A percentile compares a stretch with the other conserved stretches of the same genome.
phyloP scores from a whole-genome alignment of 208 protist species.

The Jaenimonas drosophilae region DNA sequence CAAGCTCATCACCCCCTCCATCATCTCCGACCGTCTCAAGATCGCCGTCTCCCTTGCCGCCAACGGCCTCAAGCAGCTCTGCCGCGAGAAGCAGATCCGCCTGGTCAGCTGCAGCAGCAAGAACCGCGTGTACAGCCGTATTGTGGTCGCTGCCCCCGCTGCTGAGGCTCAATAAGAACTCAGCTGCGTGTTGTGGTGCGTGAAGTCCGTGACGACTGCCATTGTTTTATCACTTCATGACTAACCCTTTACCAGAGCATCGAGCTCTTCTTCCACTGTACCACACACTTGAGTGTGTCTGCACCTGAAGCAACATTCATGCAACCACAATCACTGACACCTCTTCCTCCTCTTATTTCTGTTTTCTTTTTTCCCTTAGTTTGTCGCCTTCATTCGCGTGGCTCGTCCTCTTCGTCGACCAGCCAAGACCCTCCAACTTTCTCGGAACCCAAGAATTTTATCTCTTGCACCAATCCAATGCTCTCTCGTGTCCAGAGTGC shows the following conservation, averaged over 20 bases:
- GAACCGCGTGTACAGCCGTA: conserved; percentile 72
- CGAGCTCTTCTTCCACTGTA: too few species aligned
- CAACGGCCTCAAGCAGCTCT: conserved; percentile 80
- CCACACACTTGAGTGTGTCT: too few species aligned
- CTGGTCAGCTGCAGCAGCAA: conserved; percentile 75
- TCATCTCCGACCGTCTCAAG: conserved; percentile 87
- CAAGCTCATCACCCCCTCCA: conserved; percentile 87
- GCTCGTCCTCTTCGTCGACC: too few species aligned
- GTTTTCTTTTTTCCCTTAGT: conserved; percentile 1
- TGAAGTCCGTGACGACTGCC: not conserved
- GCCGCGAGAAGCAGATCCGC: conserved; percentile 70
- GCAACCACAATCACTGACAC: too few species aligned
- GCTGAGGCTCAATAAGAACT: too few species aligned
- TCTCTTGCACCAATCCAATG: too few species aligned
- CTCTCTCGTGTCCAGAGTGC: conserved; percentile 51
- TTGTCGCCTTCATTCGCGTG: not conserved
- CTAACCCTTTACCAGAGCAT: conserved; percentile 4
- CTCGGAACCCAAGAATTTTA: too few species aligned
- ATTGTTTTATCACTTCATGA: conserved; percentile 6
- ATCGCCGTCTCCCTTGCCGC: conserved; percentile 78
- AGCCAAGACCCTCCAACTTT: too few species aligned
- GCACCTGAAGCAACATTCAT: too few species aligned
- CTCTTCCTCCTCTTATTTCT: not conserved
- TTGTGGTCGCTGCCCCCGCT: conserved; percentile 15
- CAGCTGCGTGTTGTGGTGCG: too few species aligned